Percentiles rank a stretch among this genome's conserved stretches.
phyloP scores from a whole-genome alignment of 2,329 filamentous ascomycete genomes.

The Geosmithia morbida region DNA sequence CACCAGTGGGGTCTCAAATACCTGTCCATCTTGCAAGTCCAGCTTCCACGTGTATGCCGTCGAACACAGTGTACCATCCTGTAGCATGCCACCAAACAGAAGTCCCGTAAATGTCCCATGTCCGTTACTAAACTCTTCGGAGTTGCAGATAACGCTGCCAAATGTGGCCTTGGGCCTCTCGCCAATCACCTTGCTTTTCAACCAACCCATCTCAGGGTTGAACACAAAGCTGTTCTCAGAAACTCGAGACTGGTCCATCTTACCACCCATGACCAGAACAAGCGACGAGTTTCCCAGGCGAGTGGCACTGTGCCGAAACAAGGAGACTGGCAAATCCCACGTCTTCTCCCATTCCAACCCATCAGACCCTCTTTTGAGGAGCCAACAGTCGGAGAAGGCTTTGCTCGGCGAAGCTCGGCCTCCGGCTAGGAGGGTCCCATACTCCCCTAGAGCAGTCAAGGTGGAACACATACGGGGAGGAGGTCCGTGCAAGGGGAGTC shows the following conservation, averaged over 20 bases:
- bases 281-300: constrained; percentile 30
- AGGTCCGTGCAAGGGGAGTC: constrained; percentile 15
- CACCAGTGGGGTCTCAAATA: constrained; percentile 10
- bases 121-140: constrained; percentile 5
- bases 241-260: constrained; percentile 29
- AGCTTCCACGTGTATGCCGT: constrained; percentile 54
- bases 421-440: constrained; percentile 53
- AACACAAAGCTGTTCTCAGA: constrained; percentile 41
- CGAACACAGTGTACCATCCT: constrained; percentile 45
- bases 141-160: constrained; percentile 24
- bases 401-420: constrained; percentile 64
- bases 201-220: constrained; percentile 30
- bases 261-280: constrained; percentile 49
- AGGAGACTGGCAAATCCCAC: constrained; percentile 50
- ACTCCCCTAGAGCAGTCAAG: constrained; percentile 47
- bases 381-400: constrained; percentile 61
- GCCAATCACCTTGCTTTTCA: constrained; percentile 22
- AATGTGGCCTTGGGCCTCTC: constrained; percentile 22
- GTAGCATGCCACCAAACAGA: constrained; percentile 56
- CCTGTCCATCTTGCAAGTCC: constrained; percentile 20
- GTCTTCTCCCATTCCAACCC: constrained; percentile 44
- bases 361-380: constrained; percentile 37
- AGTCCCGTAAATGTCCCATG: constrained; percentile 38
- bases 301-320: constrained; percentile 62
- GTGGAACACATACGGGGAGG: constrained; percentile 57